A percentile compares a stretch with the other conserved stretches of the same genome.
These are phyloP conservation scores for Peronospora belbahrii DNA, from an alignment of 352 stramenopile species.

Conservation along the genomic window DNA sequence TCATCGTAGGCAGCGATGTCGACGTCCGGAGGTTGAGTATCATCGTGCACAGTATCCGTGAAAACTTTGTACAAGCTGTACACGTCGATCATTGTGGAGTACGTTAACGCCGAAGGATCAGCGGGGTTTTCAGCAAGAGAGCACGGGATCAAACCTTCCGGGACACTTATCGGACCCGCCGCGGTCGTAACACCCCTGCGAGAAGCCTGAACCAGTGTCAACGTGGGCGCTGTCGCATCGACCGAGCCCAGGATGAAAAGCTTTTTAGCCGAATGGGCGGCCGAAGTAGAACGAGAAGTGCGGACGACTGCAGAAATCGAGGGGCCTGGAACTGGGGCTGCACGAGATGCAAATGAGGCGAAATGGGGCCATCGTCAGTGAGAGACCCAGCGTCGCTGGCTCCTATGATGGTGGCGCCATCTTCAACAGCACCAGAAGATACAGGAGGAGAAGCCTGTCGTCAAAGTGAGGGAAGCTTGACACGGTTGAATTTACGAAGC, in stretches of 20 bases:
- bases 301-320: too few species aligned
- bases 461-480: neutral
- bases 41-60: neutral
- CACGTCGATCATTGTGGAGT: neutral
- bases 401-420: neutral
- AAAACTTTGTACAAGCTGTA: neutral
- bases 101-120: neutral
- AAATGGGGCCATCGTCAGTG: too few species aligned
- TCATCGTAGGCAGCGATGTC: neutral
- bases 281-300: neutral
- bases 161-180: neutral
- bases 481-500: neutral
- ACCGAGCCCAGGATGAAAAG: neutral
- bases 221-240: neutral
- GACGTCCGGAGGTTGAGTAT: neutral
- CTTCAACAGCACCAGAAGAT: neutral
- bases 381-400: neutral
- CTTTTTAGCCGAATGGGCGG: neutral
- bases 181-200: neutral
- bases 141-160: neutral
- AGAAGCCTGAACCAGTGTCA: neutral
- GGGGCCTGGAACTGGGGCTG: too few species aligned
- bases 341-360: neutral
- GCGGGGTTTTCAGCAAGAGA: neutral
- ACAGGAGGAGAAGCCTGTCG: neutral